Base-by-base conservation (phyloP, 1,284 basidiomycete species). In the Pseudozyma flocculosa region DNA sequence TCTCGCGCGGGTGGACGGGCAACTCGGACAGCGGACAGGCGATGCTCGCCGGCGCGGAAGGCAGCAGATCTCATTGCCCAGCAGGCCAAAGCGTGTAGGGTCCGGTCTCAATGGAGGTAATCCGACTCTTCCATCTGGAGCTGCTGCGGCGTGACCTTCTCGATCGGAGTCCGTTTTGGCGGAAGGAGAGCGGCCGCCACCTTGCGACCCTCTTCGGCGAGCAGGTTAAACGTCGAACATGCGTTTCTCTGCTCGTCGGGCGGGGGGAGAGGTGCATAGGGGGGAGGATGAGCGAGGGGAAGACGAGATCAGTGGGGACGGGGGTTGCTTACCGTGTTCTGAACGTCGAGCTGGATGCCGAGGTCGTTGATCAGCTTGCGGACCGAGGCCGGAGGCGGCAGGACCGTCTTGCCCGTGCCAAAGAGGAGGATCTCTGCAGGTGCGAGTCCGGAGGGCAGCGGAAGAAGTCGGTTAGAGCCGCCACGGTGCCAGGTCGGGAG, bases 261-360 rank as follows among this genome's bases (percentile, higher is more conserved):
- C n/a, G n/a, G n/a, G n/a, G n/a, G n/a, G n/a, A n/a, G n/a, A n/a
- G n/a, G n/a, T n/a, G n/a, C n/a, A n/a, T n/a, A 29, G 29, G 7
- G 7, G 29, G 5, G 29, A 5, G 29, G 7, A 13, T 13, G 7
- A 29, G 7, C 29, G 29, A 29, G 29, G 13, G 7, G 7, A 29
- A 29, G 29, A 13, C 29, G 29, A 29, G 13, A 29, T 13, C 5
- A 29, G 29, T 5, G 7, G 13, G 22, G 34, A n/a, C 21, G 38
- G 23, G 37, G 15, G 37, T 21, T 38, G 37, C 87, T 56, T 72
- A 93, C 93, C 43, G 92, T 92, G 75, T 92, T 90, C 87, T 94
- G 91, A n/a, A 91, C 83, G 67, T 97, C 94, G 42, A 93, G 80
- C 72, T 92, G 90, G 56, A 96, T 89, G 7, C 93, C 93, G 36